A percentile compares a stretch with the other conserved stretches of the same genome.
phyloP scores from a whole-genome alignment of 2,329 filamentous ascomycete species.

The Aspergillus fischeri region DNA sequence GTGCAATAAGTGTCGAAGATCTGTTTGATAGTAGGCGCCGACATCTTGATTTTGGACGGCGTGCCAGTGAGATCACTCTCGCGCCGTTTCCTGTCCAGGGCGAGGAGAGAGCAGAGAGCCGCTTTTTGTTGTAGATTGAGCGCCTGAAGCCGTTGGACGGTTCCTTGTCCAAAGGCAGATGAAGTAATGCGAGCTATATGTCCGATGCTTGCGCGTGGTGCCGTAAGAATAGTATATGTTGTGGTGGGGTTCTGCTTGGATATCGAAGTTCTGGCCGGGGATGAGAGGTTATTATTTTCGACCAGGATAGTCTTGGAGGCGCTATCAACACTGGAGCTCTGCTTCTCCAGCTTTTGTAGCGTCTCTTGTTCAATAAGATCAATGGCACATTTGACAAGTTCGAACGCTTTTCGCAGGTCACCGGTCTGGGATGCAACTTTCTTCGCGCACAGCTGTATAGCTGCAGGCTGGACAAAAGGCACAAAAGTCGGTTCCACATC shows the following conservation, averaged over 20 bases:
- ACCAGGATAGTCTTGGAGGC: slow-evolving; percentile 73
- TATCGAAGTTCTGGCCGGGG: slow-evolving; percentile 38
- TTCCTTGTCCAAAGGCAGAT: slow-evolving; percentile 84
- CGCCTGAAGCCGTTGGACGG: slow-evolving; percentile 74
- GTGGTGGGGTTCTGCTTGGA: slow-evolving; percentile 41
- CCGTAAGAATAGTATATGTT: slow-evolving; percentile 67
- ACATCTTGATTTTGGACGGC: slow-evolving; percentile 55
- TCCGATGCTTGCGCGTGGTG: slow-evolving; percentile 81
- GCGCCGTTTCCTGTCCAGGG: slow-evolving; percentile 69
- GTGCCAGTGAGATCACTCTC: slow-evolving; percentile 45
- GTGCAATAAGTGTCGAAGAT: slow-evolving; percentile 79
- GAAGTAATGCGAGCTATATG: slow-evolving; percentile 91
- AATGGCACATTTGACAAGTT: slow-evolving; percentile 84
- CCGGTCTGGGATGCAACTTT: slow-evolving; percentile 94
- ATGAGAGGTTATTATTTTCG: slow-evolving; percentile 73
- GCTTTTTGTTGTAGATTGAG: slow-evolving; percentile 97
- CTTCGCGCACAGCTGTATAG: slow-evolving; percentile 88
- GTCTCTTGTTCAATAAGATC: slow-evolving; percentile 87
- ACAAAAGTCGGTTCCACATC: slow-evolving; percentile 55
- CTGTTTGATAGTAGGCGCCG: slow-evolving; percentile 75
- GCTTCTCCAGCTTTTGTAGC: slow-evolving; percentile 65
- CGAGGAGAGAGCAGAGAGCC: slow-evolving; percentile 80
- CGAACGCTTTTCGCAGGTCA: slow-evolving; percentile 90
- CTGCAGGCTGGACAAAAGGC: slow-evolving; percentile 89
- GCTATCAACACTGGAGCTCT: slow-evolving; percentile 50